Conservation (phyloP, 2,329 filamentous ascomycete genomes). For the Colletotrichum tanaceti region DNA sequence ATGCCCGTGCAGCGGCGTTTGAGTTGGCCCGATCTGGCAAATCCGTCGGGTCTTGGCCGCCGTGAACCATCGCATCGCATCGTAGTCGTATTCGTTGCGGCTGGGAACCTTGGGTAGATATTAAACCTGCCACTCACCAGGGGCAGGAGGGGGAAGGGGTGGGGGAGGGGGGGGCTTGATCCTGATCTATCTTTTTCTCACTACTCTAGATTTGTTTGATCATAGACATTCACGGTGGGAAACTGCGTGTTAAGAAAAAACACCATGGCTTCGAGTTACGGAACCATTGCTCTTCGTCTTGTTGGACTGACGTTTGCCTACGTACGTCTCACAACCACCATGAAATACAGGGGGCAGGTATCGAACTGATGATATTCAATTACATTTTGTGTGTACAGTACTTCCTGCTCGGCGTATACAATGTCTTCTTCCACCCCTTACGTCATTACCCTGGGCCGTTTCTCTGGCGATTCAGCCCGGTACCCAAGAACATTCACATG, state of each 20-base stretch:
- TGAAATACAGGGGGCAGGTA: no score
- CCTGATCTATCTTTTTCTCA: not conserved
- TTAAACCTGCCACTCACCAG: not conserved
- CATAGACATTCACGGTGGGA: no score
- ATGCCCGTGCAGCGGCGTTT: constrained; percentile 15
- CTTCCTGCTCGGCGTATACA: constrained; percentile 44
- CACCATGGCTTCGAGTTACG: constrained; percentile 20
- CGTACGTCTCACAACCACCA: not conserved
- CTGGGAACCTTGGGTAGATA: not conserved
- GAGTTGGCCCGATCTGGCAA: constrained; percentile 9
- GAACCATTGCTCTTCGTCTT: not conserved
- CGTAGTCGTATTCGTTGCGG: constrained; percentile 36
- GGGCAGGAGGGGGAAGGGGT: no score
- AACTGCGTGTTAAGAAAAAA: not conserved
- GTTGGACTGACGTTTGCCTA: not conserved
- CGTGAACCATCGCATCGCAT: constrained; percentile 3
- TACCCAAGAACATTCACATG: constrained; percentile 30
- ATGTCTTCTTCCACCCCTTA: constrained; percentile 51
- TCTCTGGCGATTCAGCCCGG: constrained; percentile 26
- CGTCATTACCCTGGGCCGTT: constrained; percentile 48
- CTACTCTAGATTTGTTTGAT: not conserved
- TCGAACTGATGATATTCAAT: not conserved
- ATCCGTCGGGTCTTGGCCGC: constrained; percentile 6
- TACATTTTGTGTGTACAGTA: constrained; percentile 1
- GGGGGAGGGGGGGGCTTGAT: no score